Percentiles rank a stretch among this genome's conserved stretches.
Evolutionary conservation across 1,284 basidiomycete species (phyloP).

Genomic region (Apiotrichum gracile): DNA sequence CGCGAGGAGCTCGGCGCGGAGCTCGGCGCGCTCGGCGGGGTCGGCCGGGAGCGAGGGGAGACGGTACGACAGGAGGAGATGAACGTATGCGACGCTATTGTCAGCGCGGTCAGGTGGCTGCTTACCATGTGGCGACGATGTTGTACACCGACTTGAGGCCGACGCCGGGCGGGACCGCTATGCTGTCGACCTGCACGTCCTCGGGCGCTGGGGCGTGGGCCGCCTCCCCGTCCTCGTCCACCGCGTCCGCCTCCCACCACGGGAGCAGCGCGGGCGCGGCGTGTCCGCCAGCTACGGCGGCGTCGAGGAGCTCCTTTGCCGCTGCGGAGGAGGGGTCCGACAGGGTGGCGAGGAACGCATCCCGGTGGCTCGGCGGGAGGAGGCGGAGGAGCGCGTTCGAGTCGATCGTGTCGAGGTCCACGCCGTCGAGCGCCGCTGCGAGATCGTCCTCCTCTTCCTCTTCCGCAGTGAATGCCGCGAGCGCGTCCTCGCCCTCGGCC

Average conservation of each 20-base stretch:
- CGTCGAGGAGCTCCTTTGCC: conserved; percentile 29
- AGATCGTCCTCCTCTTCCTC: conserved; percentile 28
- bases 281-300: conserved; percentile 17
- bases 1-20: conserved; percentile 19
- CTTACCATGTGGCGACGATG: conserved; percentile 38
- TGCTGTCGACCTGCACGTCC: conserved; percentile 4
- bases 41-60: conserved; percentile 28
- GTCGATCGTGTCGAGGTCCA: conserved; percentile 41
- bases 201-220: conserved; percentile 8
- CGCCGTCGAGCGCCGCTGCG: conserved; percentile 24
- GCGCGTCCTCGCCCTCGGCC: conserved; percentile 23
- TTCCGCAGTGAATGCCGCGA: conserved; percentile 22
- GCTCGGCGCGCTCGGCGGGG: background rate
- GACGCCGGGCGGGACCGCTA: conserved; percentile 20
- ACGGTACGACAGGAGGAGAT: conserved; percentile 30
- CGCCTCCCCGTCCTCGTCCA: conserved; percentile 5
- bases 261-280: conserved; percentile 9
- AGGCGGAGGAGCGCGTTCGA: conserved; percentile 42
- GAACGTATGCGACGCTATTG: conserved; percentile 39
- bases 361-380: conserved; percentile 37
- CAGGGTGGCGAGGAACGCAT: conserved; percentile 38
- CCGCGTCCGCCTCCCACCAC: conserved; percentile 14
- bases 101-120: background rate
- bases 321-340: conserved; percentile 35
- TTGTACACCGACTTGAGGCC: conserved; percentile 40